Evolutionary conservation across 1,284 basidiomycete genomes (phyloP).

Genomic region (Erythrobasidium hasegawianum): DNA sequence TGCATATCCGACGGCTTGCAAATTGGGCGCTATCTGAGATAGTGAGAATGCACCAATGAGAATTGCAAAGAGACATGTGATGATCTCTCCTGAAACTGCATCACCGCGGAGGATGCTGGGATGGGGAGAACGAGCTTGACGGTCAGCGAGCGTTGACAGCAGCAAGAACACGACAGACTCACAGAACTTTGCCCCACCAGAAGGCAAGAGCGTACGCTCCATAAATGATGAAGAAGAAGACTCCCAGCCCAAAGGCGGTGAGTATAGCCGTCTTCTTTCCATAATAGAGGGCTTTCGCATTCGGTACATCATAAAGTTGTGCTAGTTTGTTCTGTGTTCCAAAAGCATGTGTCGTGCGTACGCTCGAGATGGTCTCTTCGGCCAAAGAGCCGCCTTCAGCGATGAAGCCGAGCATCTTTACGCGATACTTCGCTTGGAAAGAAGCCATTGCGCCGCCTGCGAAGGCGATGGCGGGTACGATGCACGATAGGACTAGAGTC

Average conservation of each 20-base stretch:
- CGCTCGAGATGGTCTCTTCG: conserved; percentile 86
- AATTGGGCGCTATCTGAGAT: conserved; percentile 52
- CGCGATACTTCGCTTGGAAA: conserved; percentile 49
- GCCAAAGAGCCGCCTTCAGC: conserved; percentile 81
- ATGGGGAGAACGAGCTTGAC: no score
- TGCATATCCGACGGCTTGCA: conserved; percentile 68
- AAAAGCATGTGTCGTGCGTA: conserved; percentile 89
- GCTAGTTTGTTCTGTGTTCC: conserved; percentile 70
- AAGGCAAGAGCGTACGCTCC: conserved; percentile 43
- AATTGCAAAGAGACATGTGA: conserved; percentile 38
- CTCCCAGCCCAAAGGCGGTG: conserved; percentile 62
- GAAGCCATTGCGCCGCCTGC: conserved; percentile 66
- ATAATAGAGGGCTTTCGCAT: conserved; percentile 55
- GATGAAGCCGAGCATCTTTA: conserved; percentile 64
- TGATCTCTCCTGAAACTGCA: conserved; percentile 51
- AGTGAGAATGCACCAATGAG: conserved; percentile 42
- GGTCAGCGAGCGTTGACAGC: no score
- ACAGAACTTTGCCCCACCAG: conserved; percentile 46
- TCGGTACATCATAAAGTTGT: conserved; percentile 64
- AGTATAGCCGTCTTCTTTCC: conserved; percentile 61
- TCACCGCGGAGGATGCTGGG: conserved; percentile 58
- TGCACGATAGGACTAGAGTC: conserved; percentile 77
- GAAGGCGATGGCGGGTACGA: conserved; percentile 80
- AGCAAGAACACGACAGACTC: no score
- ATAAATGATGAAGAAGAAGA: conserved; percentile 79